These are phyloP conservation scores for Boechera retrofracta DNA, from an alignment of 345 rosid genomes.

Conservation along the genomic window DNA sequence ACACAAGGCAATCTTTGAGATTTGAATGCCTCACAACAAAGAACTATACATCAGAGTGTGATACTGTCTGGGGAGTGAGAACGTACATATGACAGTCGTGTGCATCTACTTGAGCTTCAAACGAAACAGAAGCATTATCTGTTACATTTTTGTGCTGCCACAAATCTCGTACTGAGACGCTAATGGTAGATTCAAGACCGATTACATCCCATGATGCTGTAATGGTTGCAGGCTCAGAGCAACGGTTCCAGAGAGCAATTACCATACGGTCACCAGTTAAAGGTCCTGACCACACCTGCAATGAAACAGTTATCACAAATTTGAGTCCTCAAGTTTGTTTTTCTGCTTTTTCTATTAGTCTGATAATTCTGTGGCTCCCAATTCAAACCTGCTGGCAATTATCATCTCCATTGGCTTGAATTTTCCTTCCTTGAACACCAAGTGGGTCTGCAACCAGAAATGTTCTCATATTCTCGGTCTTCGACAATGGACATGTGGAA, in stretches of 20 bases:
- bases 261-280: slow-evolving; percentile 71
- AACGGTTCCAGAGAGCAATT: slow-evolving; percentile 91
- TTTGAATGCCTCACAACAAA: slow-evolving; percentile 21
- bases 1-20: slow-evolving; percentile 1
- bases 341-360: neutral
- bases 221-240: slow-evolving; percentile 64
- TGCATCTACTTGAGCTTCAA: slow-evolving; percentile 61
- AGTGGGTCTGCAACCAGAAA: slow-evolving; percentile 70
- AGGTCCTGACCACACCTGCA: slow-evolving; percentile 98
- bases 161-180: slow-evolving; percentile 75
- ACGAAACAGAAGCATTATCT: slow-evolving; percentile 61
- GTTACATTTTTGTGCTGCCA: slow-evolving; percentile 76
- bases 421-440: slow-evolving; percentile 98
- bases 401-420: slow-evolving; percentile 58
- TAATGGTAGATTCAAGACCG: slow-evolving; percentile 74
- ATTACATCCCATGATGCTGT: slow-evolving; percentile 72
- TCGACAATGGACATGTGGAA: neutral
- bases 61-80: slow-evolving; percentile 57
- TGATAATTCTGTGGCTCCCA: neutral
- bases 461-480: slow-evolving; percentile 26
- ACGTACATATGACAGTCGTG: slow-evolving; percentile 76
- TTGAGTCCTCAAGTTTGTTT: neutral
- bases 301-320: slow-evolving; percentile 17
- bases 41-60: slow-evolving; percentile 49
- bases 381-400: slow-evolving; percentile 72